A percentile compares a stretch with the other conserved stretches of the same genome.
Evolutionary conservation across 352 stramenopile genomes (phyloP).

Genomic region (Pythium dissimile): DNA sequence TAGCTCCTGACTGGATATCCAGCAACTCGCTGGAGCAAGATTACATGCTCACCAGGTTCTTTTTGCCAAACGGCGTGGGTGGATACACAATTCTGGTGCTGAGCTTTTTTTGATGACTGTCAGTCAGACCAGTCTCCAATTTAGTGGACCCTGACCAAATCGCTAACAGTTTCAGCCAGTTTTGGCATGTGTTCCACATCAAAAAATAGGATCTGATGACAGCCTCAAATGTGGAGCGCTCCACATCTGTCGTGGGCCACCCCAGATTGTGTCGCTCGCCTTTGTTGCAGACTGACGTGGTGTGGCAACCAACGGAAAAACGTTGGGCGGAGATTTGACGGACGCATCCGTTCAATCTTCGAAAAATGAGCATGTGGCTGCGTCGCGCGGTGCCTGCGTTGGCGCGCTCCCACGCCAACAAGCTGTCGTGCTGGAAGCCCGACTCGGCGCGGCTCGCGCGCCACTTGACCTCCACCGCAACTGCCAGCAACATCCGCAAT

Average conservation of each 20-base stretch:
- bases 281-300: constrained; percentile 6
- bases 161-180: no score
- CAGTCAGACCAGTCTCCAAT: no score
- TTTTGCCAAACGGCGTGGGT: no score
- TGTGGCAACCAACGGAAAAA: constrained; percentile 13
- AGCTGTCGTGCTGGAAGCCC: constrained; percentile 25
- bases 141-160: no score
- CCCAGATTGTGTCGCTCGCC: background rate
- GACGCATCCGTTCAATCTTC: background rate
- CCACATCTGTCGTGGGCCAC: constrained; percentile 5
- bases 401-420: constrained; percentile 28
- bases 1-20: no score
- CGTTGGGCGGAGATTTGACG: background rate
- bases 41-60: no score
- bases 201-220: no score
- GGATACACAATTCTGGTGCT: no score
- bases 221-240: constrained; percentile 1
- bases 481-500: constrained; percentile 73
- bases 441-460: constrained; percentile 19
- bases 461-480: constrained; percentile 38
- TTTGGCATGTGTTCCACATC: no score
- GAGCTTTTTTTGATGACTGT: no score
- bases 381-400: constrained; percentile 47
- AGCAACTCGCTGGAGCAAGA: no score
- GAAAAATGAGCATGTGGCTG: constrained; percentile 56